Evolutionary conservation across 495 filamentous ascomycete genomes (phyloP), one percentile per base, ranked within the genome.

Genomic region (Chaetomium cochliodes): DNA sequence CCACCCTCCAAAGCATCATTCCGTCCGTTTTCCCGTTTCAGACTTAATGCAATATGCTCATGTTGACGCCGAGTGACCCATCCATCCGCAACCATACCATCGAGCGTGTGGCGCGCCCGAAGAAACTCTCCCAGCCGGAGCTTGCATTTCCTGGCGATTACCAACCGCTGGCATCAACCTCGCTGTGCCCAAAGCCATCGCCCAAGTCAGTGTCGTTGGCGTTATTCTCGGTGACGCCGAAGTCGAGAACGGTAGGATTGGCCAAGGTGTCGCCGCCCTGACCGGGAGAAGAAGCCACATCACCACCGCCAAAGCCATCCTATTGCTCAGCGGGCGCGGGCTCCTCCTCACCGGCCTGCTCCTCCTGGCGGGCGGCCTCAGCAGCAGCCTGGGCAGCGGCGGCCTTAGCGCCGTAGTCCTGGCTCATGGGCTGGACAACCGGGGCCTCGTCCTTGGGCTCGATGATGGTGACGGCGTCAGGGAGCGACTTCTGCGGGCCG

Each of bases 381-480:
- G 83, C 82, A 59, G 82, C 83, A 53, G 81, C 81, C 82, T 94
- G 90, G 62, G 90, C 90, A 72, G 91, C 90, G 47, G 92, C 79
- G 64, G 92, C 92, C 88, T 97, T 97, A 66, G 93, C 92, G 78
- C 96, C 96, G 82, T 98, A 98, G 83, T 98, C 94, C 82, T 97
- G 92, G 81, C 87, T 90, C 81, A 91, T 89, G 73, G 94, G 94
- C 81, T 96, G 91, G 67, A 96, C 87, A 66, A 97, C 89, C 73
- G 88, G 88, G 70, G 90, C 85, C 86, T 98, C 94, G 81, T 98
- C 94, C 90, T 98, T 98, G 81, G 94, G 94, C 87, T 98, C 96
- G 81, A 97, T 96, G 83, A 98, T 92, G 76, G 92, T 97, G 78
- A 98, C 94, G 77, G 92, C 90, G 81, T 98, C 94, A 69, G 94